phyloP scores from a whole-genome alignment of 73 alveolate species.

The Paramecium sonneborni region DNA sequence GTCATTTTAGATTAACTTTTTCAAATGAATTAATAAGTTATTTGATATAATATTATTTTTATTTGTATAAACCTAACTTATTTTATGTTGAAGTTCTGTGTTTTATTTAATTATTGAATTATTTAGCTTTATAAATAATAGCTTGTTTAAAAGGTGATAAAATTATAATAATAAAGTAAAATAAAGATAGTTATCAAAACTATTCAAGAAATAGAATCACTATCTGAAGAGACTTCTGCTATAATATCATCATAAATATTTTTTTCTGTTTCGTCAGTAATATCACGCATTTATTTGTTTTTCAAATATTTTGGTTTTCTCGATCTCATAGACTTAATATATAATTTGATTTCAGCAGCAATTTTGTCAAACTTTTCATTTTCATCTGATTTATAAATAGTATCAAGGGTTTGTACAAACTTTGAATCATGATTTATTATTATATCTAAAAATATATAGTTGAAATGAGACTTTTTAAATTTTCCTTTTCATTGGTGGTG shows the following conservation, averaged over 20 bases:
- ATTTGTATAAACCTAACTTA: background rate
- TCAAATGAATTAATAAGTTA: background rate
- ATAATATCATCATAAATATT: background rate
- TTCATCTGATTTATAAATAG: slow-evolving; percentile 3
- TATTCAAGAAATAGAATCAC: background rate
- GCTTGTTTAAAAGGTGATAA: background rate
- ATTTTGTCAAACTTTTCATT: background rate
- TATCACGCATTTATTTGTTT: background rate
- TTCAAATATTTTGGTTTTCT: background rate
- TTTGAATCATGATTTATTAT: slow-evolving; percentile 2
- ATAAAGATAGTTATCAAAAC: background rate
- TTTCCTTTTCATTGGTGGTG: background rate
- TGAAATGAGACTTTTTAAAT: background rate
- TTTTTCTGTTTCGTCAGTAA: slow-evolving; percentile 3
- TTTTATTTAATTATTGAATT: background rate
- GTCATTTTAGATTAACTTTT: background rate
- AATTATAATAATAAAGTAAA: background rate
- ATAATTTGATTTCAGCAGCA: background rate
- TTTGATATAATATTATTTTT: background rate
- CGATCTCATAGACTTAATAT: background rate
- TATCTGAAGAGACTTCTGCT: slow-evolving; percentile 4
- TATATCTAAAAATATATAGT: background rate
- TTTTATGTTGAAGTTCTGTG: background rate
- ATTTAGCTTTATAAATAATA: background rate
- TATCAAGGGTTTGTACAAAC: background rate